Base-by-base conservation (phyloP, 176 grass and related monocot species). In the Musa beccarii region DNA sequence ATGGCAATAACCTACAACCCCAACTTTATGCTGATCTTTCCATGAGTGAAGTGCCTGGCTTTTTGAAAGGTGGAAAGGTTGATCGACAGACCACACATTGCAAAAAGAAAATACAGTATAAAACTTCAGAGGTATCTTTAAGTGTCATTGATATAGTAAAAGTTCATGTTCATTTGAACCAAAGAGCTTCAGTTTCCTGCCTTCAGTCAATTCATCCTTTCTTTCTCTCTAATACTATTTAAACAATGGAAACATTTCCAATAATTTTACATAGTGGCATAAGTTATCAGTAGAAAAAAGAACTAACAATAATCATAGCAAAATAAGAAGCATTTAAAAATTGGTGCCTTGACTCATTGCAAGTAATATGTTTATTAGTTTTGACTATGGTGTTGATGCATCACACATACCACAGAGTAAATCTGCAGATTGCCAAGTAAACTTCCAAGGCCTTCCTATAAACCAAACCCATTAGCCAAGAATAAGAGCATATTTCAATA, bases 361-460 rank as follows among this genome's bases (percentile, higher is more conserved):
- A 29, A 29, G 28, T 29, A 29, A 29, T 29, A 20, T 22, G 13
- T 24, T 52, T 25, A 52, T 24, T 15, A 28, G 49, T 53, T 20
- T 22, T 22, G n/a, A 53, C 9, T 68, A 17, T 2, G 23, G 17
- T 55, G 4, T 68, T 25, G 22, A 1, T 63, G 13, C 9, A 59
- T 28, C 25, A 52, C 8, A 66, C 80, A 71, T 87, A 87, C 85
- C 80, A 87, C 85, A n/a, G 85, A 87, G 66, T 19, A 80, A 76
- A 87, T 83, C 63, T 76, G 67, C 24, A 87, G 71, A 51, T 78
- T 73, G 43, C n/a, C 76, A 10, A 87, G 76, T 34, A 72, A 62
- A 16, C 62, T 69, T 79, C 65, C 85, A 65, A 87, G 80, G 53
- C 80, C 85, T 19, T 80, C 85, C 85, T 87, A 70, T 52, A 76